phyloP scores from a whole-genome alignment of 257 asterid genomes.

The Solanum chilense region DNA sequence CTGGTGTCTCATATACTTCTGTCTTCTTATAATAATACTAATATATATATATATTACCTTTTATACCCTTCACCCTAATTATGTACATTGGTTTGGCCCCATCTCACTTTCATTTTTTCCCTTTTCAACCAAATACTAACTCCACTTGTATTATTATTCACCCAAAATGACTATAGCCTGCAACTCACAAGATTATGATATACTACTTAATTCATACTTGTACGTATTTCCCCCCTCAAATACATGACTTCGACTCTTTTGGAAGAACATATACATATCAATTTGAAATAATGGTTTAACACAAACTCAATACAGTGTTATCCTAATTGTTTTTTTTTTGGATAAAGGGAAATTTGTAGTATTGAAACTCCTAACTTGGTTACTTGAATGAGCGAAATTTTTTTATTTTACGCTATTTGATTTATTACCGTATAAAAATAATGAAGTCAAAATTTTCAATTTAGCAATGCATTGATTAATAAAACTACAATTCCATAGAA shows the following conservation, averaged over 20 bases:
- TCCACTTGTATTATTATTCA: neutral
- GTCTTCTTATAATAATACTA: neutral
- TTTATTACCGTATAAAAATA: neutral
- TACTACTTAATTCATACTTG: neutral
- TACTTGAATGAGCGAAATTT: rapidly evolving
- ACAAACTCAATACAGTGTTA: neutral
- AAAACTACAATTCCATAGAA: neutral
- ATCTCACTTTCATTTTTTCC: neutral
- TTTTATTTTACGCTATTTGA: neutral
- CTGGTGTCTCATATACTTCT: conserved; percentile 13
- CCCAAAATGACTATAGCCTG: neutral
- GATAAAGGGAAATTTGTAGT: neutral
- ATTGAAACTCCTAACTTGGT: neutral
- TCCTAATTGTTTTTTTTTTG: neutral
- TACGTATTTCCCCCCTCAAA: neutral
- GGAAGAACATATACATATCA: neutral
- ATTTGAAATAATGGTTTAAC: neutral
- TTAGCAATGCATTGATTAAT: neutral
- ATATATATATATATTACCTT: neutral
- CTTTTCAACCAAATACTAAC: neutral
- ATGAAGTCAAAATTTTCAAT: neutral
- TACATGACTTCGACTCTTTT: neutral
- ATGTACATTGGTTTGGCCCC: neutral
- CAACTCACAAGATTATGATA: neutral
- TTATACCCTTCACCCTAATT: neutral